Base-by-base conservation (phyloP, 2,329 filamentous ascomycete species). In the Metarhizium humberi region DNA sequence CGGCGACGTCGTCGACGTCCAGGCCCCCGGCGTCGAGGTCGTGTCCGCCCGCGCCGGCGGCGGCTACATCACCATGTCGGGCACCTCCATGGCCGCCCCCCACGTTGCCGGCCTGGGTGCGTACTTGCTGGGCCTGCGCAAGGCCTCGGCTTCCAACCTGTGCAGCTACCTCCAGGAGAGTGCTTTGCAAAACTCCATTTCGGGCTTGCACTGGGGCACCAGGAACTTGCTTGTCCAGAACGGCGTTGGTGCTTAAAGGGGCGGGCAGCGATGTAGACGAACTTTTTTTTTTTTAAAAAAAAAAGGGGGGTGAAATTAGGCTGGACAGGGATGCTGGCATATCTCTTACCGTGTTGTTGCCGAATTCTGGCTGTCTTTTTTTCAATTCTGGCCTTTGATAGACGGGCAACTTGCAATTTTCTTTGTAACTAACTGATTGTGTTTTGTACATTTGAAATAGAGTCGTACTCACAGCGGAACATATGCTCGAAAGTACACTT, bases 21-120 rank as follows among this genome's bases (percentile, higher is more conserved):
- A 77, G 38, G 78, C 77, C 2, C 77, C 78, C 3, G 78, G 78
- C 18, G 67, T 69, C 10, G 63, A 64, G 55, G 71, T 81, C 52
- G 62, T 75, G 3, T 78, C 73, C 56, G 69, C 80, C 6, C 80
- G 74, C 74, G 73, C 69, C 53, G 71, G 73, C 30, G 63, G 68
- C 59, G 71, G 58, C 52, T 70, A 67, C 30, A 32, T 56, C 51
- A 60, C 73, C 66, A 54, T 79, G 71, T 68, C 73, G 4, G 74
- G 74, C 50, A 76, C 74, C 3, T 75, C 72, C 14, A 74, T 74
- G 72, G 69, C 73, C 4, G 62, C 70, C 7, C 73, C 74, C n/a
- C 72, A 75, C 51, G 64, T 76, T 53, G 64, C 69, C 2, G 74
- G 74, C 4, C 65, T 76, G 14, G 72, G 55, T 36, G 71, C 72